phyloP scores from a whole-genome alignment of 1,284 basidiomycete genomes.

The Irpex sp. region DNA sequence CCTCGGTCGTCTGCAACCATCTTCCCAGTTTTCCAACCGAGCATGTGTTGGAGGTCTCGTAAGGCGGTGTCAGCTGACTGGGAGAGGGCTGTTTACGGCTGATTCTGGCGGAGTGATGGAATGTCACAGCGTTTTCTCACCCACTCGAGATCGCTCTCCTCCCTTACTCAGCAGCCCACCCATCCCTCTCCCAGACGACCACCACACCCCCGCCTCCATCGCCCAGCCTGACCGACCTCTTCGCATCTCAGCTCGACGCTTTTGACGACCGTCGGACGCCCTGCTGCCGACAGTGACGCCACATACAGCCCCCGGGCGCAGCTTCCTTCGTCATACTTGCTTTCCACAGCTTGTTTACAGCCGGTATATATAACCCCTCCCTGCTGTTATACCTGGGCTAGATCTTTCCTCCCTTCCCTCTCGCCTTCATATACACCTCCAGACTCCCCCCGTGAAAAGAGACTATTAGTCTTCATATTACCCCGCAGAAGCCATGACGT shows the following conservation, averaged over 20 bases:
- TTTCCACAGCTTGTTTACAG: not conserved
- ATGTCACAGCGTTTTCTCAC: not conserved
- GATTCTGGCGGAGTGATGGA: not conserved
- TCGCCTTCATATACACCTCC: not conserved
- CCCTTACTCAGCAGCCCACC: not conserved
- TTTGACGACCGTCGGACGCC: not conserved
- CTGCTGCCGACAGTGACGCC: not conserved
- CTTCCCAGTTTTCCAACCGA: no score
- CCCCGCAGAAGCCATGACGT: not conserved
- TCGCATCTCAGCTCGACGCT: not conserved
- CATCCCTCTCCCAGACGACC: not conserved
- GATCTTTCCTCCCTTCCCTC: not conserved
- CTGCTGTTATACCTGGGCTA: not conserved
- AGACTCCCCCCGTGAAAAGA: not conserved
- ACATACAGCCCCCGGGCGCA: not conserved
- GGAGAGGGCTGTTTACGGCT: not conserved
- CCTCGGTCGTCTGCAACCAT: no score
- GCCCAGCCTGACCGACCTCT: not conserved
- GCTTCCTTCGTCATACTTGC: not conserved
- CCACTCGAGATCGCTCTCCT: not conserved
- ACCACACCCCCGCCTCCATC: not conserved
- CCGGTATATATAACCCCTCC: no score
- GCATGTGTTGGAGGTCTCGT: not conserved
- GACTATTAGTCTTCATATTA: not conserved
- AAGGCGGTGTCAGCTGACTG: not conserved